Conservation (phyloP, 805 yeast species). For the Priceomyces fermenticarens region DNA sequence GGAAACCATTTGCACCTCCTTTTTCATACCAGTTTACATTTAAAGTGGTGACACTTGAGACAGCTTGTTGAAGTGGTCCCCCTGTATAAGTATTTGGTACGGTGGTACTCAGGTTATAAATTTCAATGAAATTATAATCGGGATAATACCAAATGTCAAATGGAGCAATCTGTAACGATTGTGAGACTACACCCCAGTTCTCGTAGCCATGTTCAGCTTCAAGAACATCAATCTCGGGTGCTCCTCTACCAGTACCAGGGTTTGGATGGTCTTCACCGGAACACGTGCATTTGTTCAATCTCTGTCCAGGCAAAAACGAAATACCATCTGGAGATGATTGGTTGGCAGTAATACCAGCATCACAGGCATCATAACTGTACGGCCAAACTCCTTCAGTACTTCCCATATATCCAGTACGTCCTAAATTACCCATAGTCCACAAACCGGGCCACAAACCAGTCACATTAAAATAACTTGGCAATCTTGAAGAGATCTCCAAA, state of each 20-base stretch:
- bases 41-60: slow-evolving; percentile 74
- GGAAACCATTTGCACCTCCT: slow-evolving; percentile 56
- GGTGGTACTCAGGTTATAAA: slow-evolving; percentile 65
- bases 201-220: slow-evolving; percentile 69
- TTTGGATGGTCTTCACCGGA: slow-evolving; percentile 84
- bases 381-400: slow-evolving; percentile 96
- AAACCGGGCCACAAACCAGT: slow-evolving; percentile 95
- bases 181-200: slow-evolving; percentile 69
- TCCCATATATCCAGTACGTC: slow-evolving; percentile 85
- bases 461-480: slow-evolving; percentile 77
- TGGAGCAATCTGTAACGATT: slow-evolving; percentile 91
- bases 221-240: slow-evolving; percentile 88
- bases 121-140: slow-evolving; percentile 73
- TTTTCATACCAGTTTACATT: slow-evolving; percentile 77
- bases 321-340: slow-evolving; percentile 90
- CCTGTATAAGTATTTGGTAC: slow-evolving; percentile 87
- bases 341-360: slow-evolving; percentile 92
- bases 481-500: slow-evolving; percentile 68
- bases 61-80: slow-evolving; percentile 90
- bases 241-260: slow-evolving; percentile 85
- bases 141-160: slow-evolving; percentile 92
- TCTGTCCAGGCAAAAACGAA: slow-evolving; percentile 83
- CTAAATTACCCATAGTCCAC: slow-evolving; percentile 93
- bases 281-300: slow-evolving; percentile 75
- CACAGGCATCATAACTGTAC: slow-evolving; percentile 80